Percentiles rank a stretch among this genome's conserved stretches.
These are phyloP conservation scores for Limnomonas spitsbergensis DNA, from an alignment of 139 green algal species.

Conservation along the genomic window DNA sequence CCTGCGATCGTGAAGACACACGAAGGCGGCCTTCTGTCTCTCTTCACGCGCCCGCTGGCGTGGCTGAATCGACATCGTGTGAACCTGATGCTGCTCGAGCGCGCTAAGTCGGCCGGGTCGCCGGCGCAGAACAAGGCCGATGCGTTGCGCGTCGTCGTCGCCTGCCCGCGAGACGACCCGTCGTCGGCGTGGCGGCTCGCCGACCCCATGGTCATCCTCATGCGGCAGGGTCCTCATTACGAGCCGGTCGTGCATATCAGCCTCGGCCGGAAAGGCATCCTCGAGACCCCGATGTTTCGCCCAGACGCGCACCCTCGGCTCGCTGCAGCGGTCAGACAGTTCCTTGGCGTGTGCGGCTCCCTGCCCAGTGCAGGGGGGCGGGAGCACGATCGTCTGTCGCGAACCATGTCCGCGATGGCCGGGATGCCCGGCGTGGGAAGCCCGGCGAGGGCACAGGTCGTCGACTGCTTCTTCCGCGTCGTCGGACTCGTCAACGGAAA, in stretches of 20 bases:
- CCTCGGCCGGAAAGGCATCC: background rate
- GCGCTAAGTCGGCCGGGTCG: background rate
- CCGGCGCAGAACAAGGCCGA: background rate
- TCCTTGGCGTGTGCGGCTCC: background rate
- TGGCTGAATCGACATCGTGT: background rate
- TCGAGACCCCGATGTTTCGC: background rate
- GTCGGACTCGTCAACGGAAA: background rate
- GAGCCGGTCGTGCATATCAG: background rate
- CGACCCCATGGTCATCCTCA: background rate
- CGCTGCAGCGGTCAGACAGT: background rate
- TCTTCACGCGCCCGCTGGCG: background rate
- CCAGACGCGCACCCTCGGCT: background rate
- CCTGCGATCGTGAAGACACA: background rate
- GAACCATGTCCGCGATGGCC: background rate
- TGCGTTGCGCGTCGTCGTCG: background rate
- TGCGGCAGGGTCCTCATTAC: background rate
- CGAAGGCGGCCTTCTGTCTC: background rate
- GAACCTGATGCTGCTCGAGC: background rate
- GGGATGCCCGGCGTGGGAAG: background rate
- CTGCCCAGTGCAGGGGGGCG: background rate
- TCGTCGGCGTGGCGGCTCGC: background rate
- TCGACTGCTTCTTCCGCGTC: background rate
- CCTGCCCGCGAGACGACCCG: background rate
- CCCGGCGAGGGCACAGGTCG: constrained; percentile 12
- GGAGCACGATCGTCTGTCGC: background rate